phyloP scores from a whole-genome alignment of 768 basidiomycete genomes.

The Tulasnella sp. region DNA sequence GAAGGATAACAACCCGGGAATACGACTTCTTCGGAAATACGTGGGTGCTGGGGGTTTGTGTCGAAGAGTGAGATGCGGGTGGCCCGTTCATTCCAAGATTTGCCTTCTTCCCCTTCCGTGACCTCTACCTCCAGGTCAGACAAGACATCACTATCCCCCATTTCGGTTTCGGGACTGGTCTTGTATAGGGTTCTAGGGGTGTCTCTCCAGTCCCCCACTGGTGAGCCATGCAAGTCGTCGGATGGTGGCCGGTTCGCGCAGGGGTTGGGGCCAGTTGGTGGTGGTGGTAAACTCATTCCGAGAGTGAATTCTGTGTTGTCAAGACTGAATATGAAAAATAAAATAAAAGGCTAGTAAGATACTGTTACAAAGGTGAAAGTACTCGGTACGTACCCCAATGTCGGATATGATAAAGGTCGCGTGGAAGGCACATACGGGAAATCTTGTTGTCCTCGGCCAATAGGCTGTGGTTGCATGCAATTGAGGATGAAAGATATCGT shows the following conservation, averaged over 20 bases:
- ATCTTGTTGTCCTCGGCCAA: background rate
- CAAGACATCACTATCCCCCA: slow-evolving; percentile 14
- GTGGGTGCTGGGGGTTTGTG: background rate
- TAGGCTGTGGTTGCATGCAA: background rate
- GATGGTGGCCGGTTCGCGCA: no score
- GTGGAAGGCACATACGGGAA: background rate
- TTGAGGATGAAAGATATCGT: background rate
- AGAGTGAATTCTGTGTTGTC: background rate
- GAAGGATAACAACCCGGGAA: background rate
- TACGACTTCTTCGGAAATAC: background rate
- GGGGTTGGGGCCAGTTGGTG: no score
- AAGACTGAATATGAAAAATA: no score
- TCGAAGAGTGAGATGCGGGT: background rate
- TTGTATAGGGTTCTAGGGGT: slow-evolving; percentile 16
- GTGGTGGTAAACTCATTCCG: background rate
- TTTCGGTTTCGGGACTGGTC: slow-evolving; percentile 16
- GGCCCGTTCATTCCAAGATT: background rate
- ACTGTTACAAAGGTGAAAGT: background rate
- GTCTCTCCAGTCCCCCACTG: background rate
- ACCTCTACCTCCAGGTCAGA: background rate
- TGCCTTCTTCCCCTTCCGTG: background rate
- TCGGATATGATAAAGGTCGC: background rate
- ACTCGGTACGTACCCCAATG: background rate
- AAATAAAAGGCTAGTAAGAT: background rate
- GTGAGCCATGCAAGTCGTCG: background rate